Evolutionary conservation across 2,329 filamentous ascomycete genomes (phyloP).

Genomic region (Alternaria rosae): DNA sequence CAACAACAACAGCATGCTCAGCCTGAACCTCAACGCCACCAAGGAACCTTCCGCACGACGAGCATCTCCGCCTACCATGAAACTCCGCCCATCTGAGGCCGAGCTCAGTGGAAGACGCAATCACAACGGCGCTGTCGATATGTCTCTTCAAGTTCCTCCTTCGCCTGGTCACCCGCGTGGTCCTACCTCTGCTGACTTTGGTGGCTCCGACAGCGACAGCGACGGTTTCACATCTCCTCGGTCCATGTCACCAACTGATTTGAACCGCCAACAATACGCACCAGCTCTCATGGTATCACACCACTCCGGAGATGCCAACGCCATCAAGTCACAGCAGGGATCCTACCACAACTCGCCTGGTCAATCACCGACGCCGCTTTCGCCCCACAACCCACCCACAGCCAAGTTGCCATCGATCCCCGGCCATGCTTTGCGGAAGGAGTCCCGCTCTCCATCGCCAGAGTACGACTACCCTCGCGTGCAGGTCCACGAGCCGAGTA

Average conservation of each 20-base stretch:
- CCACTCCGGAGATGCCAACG: slow-evolving; percentile 24
- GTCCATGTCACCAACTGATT: slow-evolving; percentile 35
- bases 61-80: slow-evolving; percentile 34
- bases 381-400: slow-evolving; percentile 36
- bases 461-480: slow-evolving; percentile 25
- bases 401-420: slow-evolving; percentile 38
- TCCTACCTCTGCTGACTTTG: slow-evolving; percentile 31
- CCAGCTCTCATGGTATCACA: slow-evolving; percentile 37
- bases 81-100: slow-evolving; percentile 47
- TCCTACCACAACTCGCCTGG: slow-evolving; percentile 38
- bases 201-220: slow-evolving; percentile 38
- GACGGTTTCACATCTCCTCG: slow-evolving; percentile 32
- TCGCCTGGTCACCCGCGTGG: slow-evolving; percentile 37
- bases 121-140: slow-evolving; percentile 44
- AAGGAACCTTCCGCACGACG: slow-evolving; percentile 31
- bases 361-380: slow-evolving; percentile 33
- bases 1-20: slow-evolving; percentile 43
- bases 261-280: slow-evolving; percentile 35
- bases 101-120: slow-evolving; percentile 48
- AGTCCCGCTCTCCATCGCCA: slow-evolving; percentile 30
- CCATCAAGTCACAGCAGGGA: slow-evolving; percentile 35
- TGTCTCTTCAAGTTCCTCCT: slow-evolving; percentile 43
- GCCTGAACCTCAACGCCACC: slow-evolving; percentile 36
- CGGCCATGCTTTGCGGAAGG: slow-evolving; percentile 26
- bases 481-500: slow-evolving; percentile 39